phyloP scores from a whole-genome alignment of 1,139 yeast species.

The Taiozyma sp. region DNA sequence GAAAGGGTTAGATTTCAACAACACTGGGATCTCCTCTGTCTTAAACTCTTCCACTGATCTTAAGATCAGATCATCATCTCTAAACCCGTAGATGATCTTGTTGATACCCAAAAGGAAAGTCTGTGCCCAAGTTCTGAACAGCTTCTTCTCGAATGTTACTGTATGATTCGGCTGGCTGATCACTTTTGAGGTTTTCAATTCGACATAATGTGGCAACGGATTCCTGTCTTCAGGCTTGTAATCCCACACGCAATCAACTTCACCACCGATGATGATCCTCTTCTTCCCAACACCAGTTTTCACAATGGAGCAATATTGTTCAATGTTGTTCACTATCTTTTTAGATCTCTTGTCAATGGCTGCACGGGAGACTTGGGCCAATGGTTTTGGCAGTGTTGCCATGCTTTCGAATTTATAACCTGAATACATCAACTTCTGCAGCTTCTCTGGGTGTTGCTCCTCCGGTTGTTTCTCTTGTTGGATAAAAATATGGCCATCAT shows the following conservation, averaged over 20 bases:
- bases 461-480: conserved; percentile 45
- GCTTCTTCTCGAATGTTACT: conserved; percentile 62
- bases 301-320: conserved; percentile 75
- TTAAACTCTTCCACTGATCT: conserved; percentile 67
- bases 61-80: conserved; percentile 66
- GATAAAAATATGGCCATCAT: conserved; percentile 85
- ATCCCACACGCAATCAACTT: conserved; percentile 87
- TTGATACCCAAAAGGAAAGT: conserved; percentile 83
- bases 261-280: conserved; percentile 75
- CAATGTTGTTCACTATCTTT: conserved; percentile 59
- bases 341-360: conserved; percentile 62
- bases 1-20: conserved; percentile 31
- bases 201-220: conserved; percentile 73
- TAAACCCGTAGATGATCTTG: conserved; percentile 76
- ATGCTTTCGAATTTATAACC: conserved; percentile 85
- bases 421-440: conserved; percentile 50
- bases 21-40: conserved; percentile 73
- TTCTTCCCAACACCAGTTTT: conserved; percentile 78
- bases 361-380: conserved; percentile 63
- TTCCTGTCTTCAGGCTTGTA: conserved; percentile 40
- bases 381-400: conserved; percentile 72
- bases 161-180: conserved; percentile 51
- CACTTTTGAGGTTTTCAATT: conserved; percentile 67
- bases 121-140: conserved; percentile 88
- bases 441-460: conserved; percentile 28